A percentile compares a stretch with the other conserved stretches of the same genome.
These are phyloP conservation scores for Lentithecium fluviatile DNA, from an alignment of 495 filamentous ascomycete species.

Conservation along the genomic window DNA sequence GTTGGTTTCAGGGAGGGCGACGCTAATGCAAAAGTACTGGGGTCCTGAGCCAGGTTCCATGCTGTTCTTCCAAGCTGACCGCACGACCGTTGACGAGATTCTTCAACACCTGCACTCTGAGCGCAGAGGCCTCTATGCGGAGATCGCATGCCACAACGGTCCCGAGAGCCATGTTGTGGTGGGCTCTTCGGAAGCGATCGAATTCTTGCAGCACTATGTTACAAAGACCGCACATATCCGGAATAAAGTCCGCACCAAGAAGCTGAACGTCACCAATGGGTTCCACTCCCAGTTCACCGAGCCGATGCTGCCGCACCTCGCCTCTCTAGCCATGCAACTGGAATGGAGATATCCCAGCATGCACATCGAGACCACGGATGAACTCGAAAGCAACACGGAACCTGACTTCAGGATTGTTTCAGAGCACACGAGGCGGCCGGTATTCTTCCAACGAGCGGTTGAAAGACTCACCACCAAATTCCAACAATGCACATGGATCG, in stretches of 20 bases:
- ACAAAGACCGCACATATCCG: not conserved
- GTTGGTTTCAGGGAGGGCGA: constrained; percentile 6
- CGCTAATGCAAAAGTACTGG: constrained; percentile 10
- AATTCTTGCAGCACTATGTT: not conserved
- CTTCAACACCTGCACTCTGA: not conserved
- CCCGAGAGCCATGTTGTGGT: not conserved
- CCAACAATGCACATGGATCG: not conserved
- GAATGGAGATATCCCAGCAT: not conserved
- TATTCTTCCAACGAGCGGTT: not conserved
- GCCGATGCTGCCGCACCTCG: constrained; percentile 2
- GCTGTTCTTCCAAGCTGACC: not conserved
- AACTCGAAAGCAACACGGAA: not conserved
- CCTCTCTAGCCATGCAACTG: not conserved
- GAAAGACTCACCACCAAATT: not conserved
- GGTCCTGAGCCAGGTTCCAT: constrained; percentile 4
- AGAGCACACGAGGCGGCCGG: not conserved
- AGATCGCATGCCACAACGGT: constrained; percentile 15
- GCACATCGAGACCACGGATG: not conserved
- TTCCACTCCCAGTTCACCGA: constrained; percentile 22
- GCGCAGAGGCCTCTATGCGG: not conserved
- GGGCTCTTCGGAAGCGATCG: not conserved
- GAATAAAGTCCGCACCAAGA: not conserved
- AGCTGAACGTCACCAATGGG: constrained; percentile 1
- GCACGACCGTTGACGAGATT: not conserved
- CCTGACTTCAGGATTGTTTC: too few species aligned